A percentile compares a stretch with the other conserved stretches of the same genome.
Evolutionary conservation across 148 eudicot genomes (phyloP).

Genomic region (Fagopyrum esculentum): DNA sequence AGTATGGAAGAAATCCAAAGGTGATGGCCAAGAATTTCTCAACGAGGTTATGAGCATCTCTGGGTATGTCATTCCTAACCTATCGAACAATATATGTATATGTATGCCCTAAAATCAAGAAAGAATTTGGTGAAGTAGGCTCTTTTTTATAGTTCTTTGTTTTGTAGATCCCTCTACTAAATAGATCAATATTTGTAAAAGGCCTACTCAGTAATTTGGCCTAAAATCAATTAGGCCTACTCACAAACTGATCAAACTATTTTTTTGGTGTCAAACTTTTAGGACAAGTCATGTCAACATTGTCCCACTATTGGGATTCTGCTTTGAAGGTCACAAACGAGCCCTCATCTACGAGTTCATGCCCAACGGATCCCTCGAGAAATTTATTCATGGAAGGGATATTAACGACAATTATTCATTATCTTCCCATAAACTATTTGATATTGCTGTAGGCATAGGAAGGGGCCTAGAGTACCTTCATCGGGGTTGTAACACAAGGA

Average conservation of each 20-base stretch:
- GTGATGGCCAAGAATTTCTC: neutral
- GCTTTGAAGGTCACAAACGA: conserved; percentile 9
- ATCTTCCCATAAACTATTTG: neutral
- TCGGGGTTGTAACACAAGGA: neutral
- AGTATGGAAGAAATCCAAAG: neutral
- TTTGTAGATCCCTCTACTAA: no score
- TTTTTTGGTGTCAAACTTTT: neutral
- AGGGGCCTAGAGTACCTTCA: conserved; percentile 1
- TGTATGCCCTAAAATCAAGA: no score
- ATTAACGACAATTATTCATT: neutral
- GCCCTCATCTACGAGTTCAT: conserved; percentile 3
- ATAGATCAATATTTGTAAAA: no score
- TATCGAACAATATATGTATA: neutral
- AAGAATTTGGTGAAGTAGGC: no score
- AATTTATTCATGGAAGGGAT: neutral
- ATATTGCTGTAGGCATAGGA: neutral
- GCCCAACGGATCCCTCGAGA: conserved; percentile 9
- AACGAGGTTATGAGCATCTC: neutral
- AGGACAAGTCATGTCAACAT: conserved; percentile 8
- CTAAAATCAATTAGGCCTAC: neutral
- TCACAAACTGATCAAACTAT: no score
- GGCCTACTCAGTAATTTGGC: no score
- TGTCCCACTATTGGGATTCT: neutral
- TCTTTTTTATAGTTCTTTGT: no score
- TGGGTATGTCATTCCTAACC: neutral